Base-by-base conservation (phyloP, 257 asterid species). In the Buddleja alternifolia region DNA sequence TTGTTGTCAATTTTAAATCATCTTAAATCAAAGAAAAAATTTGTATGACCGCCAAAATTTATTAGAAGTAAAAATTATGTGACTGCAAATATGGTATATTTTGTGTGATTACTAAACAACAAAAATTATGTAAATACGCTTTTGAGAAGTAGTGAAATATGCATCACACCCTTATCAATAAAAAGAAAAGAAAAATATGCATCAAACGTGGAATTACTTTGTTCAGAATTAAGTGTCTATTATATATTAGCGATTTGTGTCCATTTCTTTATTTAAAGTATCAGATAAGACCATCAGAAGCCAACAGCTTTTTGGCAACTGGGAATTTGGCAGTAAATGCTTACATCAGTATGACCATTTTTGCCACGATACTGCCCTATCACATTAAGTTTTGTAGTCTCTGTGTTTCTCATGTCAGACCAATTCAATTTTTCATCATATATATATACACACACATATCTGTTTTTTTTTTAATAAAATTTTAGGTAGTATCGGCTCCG, bases 241-340 rank as follows among this genome's bases (percentile, higher is more conserved):
- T 7, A 1, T 40, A 40, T 40, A 8, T 40, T 40, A 3, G 46
- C 12, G 14, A 40, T 48, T 17, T 48, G 25, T 46, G 53, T 1
- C 34, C 34, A 29, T 29, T 29, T 29, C 34, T 29, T 29, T 29
- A 29, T 29, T 29, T 20, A 23, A 53, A 6, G 37, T 17, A n/a
- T 7, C 17, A 25, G 41, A 54, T 54, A 21, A 23, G 60, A 53
- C 8, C 44, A 32, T 17, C 25, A 36, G 10, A 15, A 7, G 25
- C 29, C 63, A 58, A 10, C 63, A 58, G 46, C 6, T 58, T 58
- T 45, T 17, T 58, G 63, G 59, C 59, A 52, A 52, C 20, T 52
- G 59, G 34, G 37, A 50, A 52, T 10, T 52, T 23, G 37, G 36
- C 42, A 25, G 41, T 25, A 40, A 23, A 9, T 23, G 12, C 25